Evolutionary conservation across 805 yeast species (phyloP).

Genomic region (Pichia manshurica): DNA sequence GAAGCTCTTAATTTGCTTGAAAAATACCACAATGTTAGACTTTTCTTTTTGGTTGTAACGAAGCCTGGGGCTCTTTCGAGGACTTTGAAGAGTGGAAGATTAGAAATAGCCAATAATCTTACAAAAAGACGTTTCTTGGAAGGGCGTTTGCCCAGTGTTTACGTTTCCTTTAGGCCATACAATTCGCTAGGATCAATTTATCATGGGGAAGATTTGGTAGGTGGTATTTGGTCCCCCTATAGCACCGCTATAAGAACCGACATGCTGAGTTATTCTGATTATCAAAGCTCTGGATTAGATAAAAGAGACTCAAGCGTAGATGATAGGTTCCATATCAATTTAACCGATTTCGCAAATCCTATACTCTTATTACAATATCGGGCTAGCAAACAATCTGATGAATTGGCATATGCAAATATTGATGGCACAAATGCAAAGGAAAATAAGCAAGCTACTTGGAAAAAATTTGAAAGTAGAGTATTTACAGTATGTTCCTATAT

Average conservation of each 20-base stretch:
- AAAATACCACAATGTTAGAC: constrained; percentile 64
- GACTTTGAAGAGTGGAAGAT: constrained; percentile 75
- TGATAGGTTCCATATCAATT: constrained; percentile 65
- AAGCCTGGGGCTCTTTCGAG: constrained; percentile 80
- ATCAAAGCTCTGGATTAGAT: constrained; percentile 79
- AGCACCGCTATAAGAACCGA: constrained; percentile 60
- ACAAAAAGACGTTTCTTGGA: constrained; percentile 71
- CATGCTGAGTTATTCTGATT: constrained; percentile 56
- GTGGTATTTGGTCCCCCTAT: constrained; percentile 81
- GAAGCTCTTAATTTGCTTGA: constrained; percentile 37
- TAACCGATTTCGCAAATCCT: constrained; percentile 63
- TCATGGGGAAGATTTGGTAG: constrained; percentile 67
- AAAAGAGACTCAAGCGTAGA: constrained; percentile 71
- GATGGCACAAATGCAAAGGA: constrained; percentile 39
- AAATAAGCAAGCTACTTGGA: constrained; percentile 56
- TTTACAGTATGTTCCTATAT: constrained; percentile 71
- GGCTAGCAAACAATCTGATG: constrained; percentile 66
- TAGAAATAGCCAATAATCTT: constrained; percentile 87
- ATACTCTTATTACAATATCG: constrained; percentile 76
- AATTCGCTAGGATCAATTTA: constrained; percentile 61
- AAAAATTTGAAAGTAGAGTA: constrained; percentile 68
- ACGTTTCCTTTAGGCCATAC: constrained; percentile 70
- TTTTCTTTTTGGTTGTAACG: constrained; percentile 76
- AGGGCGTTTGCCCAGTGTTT: constrained; percentile 75
- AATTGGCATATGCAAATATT: constrained; percentile 58